Conservation (phyloP, 1,139 yeast species). For the Pichia sp. region DNA sequence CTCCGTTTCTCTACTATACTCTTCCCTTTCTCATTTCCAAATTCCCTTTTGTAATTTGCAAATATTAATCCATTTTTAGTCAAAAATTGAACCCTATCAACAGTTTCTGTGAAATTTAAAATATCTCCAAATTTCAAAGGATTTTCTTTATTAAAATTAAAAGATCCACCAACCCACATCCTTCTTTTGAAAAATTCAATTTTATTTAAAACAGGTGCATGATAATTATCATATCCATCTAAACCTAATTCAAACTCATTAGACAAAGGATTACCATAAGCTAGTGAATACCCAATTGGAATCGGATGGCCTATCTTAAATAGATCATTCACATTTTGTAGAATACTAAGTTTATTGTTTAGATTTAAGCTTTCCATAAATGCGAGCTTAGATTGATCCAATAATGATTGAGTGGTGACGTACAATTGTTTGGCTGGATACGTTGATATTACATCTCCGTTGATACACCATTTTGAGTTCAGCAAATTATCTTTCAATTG, state of each 20-base stretch:
- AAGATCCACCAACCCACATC: constrained; percentile 76
- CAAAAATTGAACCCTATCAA: constrained; percentile 17
- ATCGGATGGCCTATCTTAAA: constrained; percentile 25
- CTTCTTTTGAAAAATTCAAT: constrained; percentile 45
- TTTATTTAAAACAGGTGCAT: constrained; percentile 46
- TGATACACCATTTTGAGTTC: constrained; percentile 18
- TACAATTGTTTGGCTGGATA: constrained; percentile 24
- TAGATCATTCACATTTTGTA: not conserved
- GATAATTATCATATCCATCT: constrained; percentile 83
- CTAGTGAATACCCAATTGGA: constrained; percentile 57
- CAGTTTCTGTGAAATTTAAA: constrained; percentile 41
- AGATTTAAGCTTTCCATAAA: constrained; percentile 13
- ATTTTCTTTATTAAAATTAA: constrained; percentile 34
- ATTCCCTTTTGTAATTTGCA: constrained; percentile 24
- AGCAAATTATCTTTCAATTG: constrained; percentile 14
- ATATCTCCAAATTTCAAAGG: constrained; percentile 33
- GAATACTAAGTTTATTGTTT: not conserved
- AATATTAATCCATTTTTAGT: constrained; percentile 17
- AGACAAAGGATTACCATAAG: constrained; percentile 55
- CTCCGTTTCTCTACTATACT: constrained; percentile 30
- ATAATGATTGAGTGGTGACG: constrained; percentile 24
- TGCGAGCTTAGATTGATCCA: constrained; percentile 8
- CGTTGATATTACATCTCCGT: constrained; percentile 25
- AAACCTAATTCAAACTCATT: constrained; percentile 42
- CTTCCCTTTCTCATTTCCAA: constrained; percentile 16